Percentiles rank a stretch among this genome's conserved stretches.
phyloP scores from a whole-genome alignment of 192 early-diverging fungal species.

The Spizellomyces punctatus region DNA sequence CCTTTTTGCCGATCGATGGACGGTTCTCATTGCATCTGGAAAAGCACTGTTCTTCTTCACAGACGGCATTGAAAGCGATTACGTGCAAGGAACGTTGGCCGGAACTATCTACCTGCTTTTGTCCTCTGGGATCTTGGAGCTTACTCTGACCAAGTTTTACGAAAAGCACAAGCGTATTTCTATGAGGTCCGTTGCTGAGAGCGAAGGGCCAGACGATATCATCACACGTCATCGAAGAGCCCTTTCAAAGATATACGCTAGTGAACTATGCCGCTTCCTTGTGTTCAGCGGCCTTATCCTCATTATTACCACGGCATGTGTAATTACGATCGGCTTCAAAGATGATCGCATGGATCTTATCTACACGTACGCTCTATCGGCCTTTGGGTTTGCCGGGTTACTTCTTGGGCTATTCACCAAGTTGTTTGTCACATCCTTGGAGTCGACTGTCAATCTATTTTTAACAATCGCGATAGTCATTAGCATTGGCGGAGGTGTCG shows the following conservation, averaged over 20 bases:
- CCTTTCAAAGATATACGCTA: slow-evolving; percentile 14
- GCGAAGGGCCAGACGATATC: slow-evolving; percentile 3
- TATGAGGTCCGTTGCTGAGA: slow-evolving; percentile 16
- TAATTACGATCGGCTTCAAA: background rate
- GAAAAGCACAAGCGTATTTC: slow-evolving; percentile 24
- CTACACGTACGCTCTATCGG: slow-evolving; percentile 8
- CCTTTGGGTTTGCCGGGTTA: slow-evolving; percentile 36
- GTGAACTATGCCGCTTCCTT: slow-evolving; percentile 21
- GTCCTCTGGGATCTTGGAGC: slow-evolving; percentile 42
- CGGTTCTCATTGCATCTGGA: slow-evolving; percentile 45
- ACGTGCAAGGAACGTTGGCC: slow-evolving; percentile 37
- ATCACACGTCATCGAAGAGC: slow-evolving; percentile 9
- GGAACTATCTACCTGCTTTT: slow-evolving; percentile 47
- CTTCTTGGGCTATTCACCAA: slow-evolving; percentile 49
- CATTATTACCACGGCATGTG: background rate
- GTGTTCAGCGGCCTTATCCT: slow-evolving; percentile 11
- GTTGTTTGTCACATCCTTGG: slow-evolving; percentile 41
- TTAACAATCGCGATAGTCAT: slow-evolving; percentile 19
- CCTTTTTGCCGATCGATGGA: slow-evolving; percentile 48
- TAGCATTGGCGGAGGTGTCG: slow-evolving; percentile 16
- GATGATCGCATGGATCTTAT: slow-evolving; percentile 8
- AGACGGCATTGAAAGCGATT: slow-evolving; percentile 3
- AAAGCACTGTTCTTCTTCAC: slow-evolving; percentile 28
- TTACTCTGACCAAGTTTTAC: slow-evolving; percentile 35
- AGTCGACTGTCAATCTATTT: slow-evolving; percentile 27